phyloP scores from a whole-genome alignment of 2,329 filamentous ascomycete species.

The Epichloe sp. region DNA sequence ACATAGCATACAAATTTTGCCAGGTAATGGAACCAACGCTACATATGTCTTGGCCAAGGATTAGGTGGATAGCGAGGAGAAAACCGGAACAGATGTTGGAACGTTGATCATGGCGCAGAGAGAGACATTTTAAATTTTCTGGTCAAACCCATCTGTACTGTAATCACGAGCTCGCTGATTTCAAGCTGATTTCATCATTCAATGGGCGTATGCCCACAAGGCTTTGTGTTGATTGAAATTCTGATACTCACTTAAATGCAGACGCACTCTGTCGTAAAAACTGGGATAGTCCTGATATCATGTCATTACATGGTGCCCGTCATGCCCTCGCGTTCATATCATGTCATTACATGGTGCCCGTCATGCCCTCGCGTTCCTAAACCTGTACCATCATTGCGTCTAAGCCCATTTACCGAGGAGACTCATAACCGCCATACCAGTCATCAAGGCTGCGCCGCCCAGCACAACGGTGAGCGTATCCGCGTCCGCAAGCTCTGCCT shows the following conservation, averaged over 20 bases:
- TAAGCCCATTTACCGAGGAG: slow-evolving; percentile 64
- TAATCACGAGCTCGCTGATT: background rate
- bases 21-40: slow-evolving; percentile 17
- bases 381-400: slow-evolving; percentile 3
- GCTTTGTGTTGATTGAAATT: background rate
- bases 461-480: slow-evolving; percentile 32
- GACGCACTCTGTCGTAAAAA: background rate
- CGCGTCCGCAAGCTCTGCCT: slow-evolving; percentile 39
- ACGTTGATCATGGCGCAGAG: background rate
- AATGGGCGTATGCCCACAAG: background rate
- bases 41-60: slow-evolving; percentile 4
- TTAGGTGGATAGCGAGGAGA: background rate
- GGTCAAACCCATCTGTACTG: background rate
- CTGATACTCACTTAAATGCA: background rate
- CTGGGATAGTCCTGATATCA: background rate
- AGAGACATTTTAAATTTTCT: background rate
- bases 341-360: background rate
- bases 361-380: background rate
- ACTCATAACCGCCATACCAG: slow-evolving; percentile 57
- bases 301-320: background rate
- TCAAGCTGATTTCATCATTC: background rate
- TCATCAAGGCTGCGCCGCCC: slow-evolving; percentile 40
- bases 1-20: slow-evolving; percentile 21
- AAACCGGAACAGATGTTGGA: background rate
- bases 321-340: background rate